Base-by-base conservation (phyloP, 2,329 filamentous ascomycete species). In the Arthrobotrys musiformis region DNA sequence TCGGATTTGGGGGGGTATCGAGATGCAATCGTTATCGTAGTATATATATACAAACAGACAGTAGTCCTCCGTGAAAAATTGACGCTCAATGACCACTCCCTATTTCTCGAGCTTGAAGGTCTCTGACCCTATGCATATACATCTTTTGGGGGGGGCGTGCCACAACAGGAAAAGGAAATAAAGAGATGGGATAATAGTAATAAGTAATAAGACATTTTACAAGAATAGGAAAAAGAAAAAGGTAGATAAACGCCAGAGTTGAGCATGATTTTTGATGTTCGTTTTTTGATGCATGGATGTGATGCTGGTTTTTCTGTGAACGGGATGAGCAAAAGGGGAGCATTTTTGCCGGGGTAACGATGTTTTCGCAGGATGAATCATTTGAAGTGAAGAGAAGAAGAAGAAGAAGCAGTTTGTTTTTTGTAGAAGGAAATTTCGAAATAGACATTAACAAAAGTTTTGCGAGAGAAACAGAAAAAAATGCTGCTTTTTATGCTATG, bases 1-100 rank as follows among this genome's bases (percentile, higher is more conserved):
- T n/a, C n/a, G n/a, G n/a, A n/a, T n/a, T 33, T 33, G 4, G 9
- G n/a, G 68, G 68, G 68, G 68, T 72, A 72, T 72, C 68, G 64
- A 17, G 46, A 72, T 72, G 68, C 68, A 48, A 22, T 42, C 42
- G 42, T 63, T 54, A 37, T 58, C 15, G 19, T 61, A 9, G 37
- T 48, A 46, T 24, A 54, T 66, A 52, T 54, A 54, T 24, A 54
- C 54, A 52, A 42, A 54, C 46, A 66, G 44, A 52, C 42, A 24
- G 40, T n/a, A 52, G 42, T n/a, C 28, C 35, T 30, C 60, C 42
- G 13, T 26, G 19, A 28, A 19, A 50, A 22, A 2, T 56, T 56
- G 46, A 64, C 44, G 26, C 60, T n/a, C 28, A 35, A 50, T 35
- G 11, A 35, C 28, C 28, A 24, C 60, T 9, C 33, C 30, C 15